Conservation (phyloP, 2,329 filamentous ascomycete species). For the Corniculantispora saksenae region DNA sequence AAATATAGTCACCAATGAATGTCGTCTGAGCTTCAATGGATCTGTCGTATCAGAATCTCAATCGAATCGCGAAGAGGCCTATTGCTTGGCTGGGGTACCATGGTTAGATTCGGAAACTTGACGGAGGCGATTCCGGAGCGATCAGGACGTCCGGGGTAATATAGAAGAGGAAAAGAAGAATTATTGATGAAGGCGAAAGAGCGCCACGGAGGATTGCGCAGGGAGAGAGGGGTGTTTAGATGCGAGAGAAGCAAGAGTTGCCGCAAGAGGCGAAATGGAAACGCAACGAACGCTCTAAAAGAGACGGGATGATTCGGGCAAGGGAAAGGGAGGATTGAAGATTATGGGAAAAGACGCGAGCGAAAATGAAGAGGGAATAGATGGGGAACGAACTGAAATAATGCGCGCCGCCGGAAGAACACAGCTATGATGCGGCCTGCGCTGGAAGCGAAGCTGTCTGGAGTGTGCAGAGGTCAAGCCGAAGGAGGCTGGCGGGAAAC, state of each 20-base stretch:
- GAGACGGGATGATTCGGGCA: slow-evolving; percentile 6
- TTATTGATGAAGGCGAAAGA: slow-evolving; percentile 12
- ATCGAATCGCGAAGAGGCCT: slow-evolving; percentile 8
- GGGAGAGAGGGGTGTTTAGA: background rate
- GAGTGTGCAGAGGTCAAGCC: slow-evolving; percentile 7
- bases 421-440: slow-evolving; percentile 16
- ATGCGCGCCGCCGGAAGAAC: slow-evolving; percentile 11
- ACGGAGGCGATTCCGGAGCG: background rate
- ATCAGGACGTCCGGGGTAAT: slow-evolving; percentile 1
- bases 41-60: background rate
- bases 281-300: background rate
- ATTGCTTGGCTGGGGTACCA: slow-evolving; percentile 8
- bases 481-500: slow-evolving; percentile 16
- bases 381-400: slow-evolving; percentile 18
- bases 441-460: slow-evolving; percentile 11
- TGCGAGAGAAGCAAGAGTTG: slow-evolving; percentile 3
- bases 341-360: background rate
- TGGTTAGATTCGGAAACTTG: slow-evolving; percentile 13
- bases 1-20: background rate
- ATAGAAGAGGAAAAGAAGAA: slow-evolving; percentile 6
- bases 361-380: slow-evolving; percentile 9
- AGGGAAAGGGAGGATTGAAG: slow-evolving; percentile 10
- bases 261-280: background rate
- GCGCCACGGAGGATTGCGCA: slow-evolving; percentile 1
- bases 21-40: background rate